Evolutionary conservation across 2,329 filamentous ascomycete species (phyloP).

Genomic region (Leptographium wingfieldii): DNA sequence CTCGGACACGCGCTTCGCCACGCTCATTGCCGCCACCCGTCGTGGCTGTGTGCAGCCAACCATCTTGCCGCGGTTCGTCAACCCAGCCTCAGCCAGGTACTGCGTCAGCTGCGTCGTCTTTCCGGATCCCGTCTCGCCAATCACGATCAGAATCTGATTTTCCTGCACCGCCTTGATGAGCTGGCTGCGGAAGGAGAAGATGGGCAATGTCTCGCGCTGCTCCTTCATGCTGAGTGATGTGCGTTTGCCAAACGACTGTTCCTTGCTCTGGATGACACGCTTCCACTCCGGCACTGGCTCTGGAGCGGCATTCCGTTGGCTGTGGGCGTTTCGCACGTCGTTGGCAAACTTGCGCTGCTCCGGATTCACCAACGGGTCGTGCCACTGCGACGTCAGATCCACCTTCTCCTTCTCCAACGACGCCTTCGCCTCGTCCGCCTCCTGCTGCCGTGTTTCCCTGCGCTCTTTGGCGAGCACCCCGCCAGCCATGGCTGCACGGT

Average conservation of each 20-base stretch:
- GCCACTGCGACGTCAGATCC: constrained; percentile 83
- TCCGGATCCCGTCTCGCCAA: constrained; percentile 92
- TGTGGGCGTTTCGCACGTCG: constrained; percentile 61
- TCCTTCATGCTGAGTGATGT: constrained; percentile 91
- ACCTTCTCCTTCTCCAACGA: constrained; percentile 71
- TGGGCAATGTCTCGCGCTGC: constrained; percentile 78
- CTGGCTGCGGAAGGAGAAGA: constrained; percentile 77
- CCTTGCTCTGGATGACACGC: constrained; percentile 64
- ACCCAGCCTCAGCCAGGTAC: constrained; percentile 86
- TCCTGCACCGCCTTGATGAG: constrained; percentile 75
- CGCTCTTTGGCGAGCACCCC: constrained; percentile 80
- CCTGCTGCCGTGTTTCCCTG: constrained; percentile 77
- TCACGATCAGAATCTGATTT: constrained; percentile 89
- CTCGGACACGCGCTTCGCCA: constrained; percentile 90
- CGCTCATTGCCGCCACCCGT: constrained; percentile 94
- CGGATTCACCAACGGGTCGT: constrained; percentile 86
- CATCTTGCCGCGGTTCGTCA: constrained; percentile 74
- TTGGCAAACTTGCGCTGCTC: constrained; percentile 81
- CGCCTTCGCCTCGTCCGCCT: constrained; percentile 67
- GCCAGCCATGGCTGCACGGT: constrained; percentile 89
- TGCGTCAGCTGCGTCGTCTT: constrained; percentile 97
- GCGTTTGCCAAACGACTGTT: constrained; percentile 70
- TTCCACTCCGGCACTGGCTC: constrained; percentile 89
- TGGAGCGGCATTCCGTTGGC: constrained; percentile 23
- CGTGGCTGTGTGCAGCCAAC: constrained; percentile 96